phyloP scores from a whole-genome alignment of 1,139 yeast genomes.

The Saccharomyces hybrid region DNA sequence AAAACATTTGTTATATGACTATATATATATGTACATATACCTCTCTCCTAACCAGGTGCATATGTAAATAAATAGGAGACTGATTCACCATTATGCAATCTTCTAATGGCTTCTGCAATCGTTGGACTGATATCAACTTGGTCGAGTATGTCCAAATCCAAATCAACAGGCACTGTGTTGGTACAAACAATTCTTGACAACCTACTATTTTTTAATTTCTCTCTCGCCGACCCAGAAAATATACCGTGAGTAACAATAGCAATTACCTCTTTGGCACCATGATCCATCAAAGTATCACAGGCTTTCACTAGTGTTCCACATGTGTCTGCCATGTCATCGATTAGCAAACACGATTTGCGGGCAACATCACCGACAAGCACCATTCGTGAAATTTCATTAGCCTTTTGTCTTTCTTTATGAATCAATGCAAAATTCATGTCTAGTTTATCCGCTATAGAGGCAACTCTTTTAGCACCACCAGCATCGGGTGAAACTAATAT shows the following conservation, averaged over 20 bases:
- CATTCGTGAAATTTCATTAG: constrained; percentile 71
- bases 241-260: constrained; percentile 79
- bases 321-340: constrained; percentile 82
- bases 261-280: constrained; percentile 67
- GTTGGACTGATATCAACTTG: constrained; percentile 66
- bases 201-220: constrained; percentile 50
- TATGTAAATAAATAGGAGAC: constrained; percentile 67
- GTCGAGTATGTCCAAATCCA: constrained; percentile 53
- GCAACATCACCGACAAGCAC: constrained; percentile 74
- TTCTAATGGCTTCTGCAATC: constrained; percentile 70
- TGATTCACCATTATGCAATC: constrained; percentile 79
- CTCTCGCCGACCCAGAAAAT: constrained; percentile 63
- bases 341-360: constrained; percentile 58
- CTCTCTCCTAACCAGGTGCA: constrained; percentile 19
- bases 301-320: constrained; percentile 78
- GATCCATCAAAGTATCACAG: constrained; percentile 45
- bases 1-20: background rate
- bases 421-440: constrained; percentile 73
- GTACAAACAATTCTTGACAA: constrained; percentile 65
- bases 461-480: constrained; percentile 81
- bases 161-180: constrained; percentile 65
- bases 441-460: constrained; percentile 67
- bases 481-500: constrained; percentile 78
- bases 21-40: background rate
- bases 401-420: constrained; percentile 74